Evolutionary conservation across 306 rosid genomes (phyloP).

Genomic region (Malus sieversii): DNA sequence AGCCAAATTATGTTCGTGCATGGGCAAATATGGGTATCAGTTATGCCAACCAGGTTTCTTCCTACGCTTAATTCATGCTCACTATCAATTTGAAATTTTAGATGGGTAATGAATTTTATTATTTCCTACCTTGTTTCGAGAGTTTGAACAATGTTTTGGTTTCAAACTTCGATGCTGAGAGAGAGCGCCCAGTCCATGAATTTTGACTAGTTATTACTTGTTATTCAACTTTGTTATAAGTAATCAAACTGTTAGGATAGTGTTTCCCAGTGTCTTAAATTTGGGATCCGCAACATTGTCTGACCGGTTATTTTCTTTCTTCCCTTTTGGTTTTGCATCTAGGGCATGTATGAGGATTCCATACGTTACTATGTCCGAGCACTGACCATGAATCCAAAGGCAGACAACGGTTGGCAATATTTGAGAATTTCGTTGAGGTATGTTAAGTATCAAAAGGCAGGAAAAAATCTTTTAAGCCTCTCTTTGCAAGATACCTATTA

Average conservation of each 20-base stretch:
- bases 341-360: constrained; percentile 95
- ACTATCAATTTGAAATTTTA: not conserved
- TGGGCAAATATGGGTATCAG: constrained; percentile 99
- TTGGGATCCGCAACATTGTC: not conserved
- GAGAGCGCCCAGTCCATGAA: not conserved
- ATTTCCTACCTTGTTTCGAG: not conserved
- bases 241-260: not conserved
- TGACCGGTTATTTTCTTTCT: not conserved
- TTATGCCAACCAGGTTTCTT: constrained; percentile 86
- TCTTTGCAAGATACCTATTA: not conserved
- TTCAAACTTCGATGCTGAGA: not conserved
- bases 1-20: constrained; percentile 98
- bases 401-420: constrained; percentile 97
- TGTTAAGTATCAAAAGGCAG: not conserved
- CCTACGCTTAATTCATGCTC: constrained; percentile 5
- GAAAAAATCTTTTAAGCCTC: not conserved
- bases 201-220: not conserved
- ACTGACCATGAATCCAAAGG: constrained; percentile 95
- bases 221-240: not conserved
- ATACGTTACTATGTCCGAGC: constrained; percentile 90
- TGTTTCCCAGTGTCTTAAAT: not conserved
- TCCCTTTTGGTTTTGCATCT: not conserved
- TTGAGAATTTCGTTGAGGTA: constrained; percentile 92
- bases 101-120: not conserved
- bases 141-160: not conserved